Base-by-base conservation (phyloP, 495 filamentous ascomycete genomes). In the Darksidea phi region DNA sequence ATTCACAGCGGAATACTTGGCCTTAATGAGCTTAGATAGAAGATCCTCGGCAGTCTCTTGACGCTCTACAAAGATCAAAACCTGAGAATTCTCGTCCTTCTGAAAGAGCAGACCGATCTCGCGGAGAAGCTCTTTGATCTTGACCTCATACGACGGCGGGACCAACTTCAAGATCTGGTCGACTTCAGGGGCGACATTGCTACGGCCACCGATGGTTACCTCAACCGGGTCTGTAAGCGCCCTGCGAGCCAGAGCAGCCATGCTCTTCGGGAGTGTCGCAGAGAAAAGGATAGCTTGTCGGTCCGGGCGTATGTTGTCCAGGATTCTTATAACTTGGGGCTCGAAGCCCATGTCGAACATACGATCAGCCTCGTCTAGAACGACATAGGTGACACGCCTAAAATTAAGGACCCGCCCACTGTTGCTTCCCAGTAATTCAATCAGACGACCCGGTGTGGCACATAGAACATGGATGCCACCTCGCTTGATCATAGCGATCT, bases 281-380 rank as follows among this genome's bases (percentile, higher is more conserved):
- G 94, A 97, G 73, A 97, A 97, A 18, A 97, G 78, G 18, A 97
- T 90, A 0, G 91, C 96, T 71, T 99, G 95, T 15, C 89, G 85
- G 68, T 97, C 86, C 0, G 94, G 91, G 43, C 95, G 86, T 60
- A 95, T 87, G 68, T 94, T 96, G 60, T 80, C 83, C 67, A 97
- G 82, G 56, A 99, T 92, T 73, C 95, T 97, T 88, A 93, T 94
- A 47, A 99, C 91, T 68, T 97, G 95, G 0, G 93, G 93, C 73
- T 96, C 93, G 61, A 99, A 97, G 5, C 95, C 95, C 95, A 99
- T 97, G 71, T 99, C 95, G 67, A 97, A 97, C 95, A 99, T 99
- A 45, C 95, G 86, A 68, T 99, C 95, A 18, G 95, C 95, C 73
- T 99, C 95, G 68, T 99, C 95, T 34, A 99, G 81, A 15, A 97